Conservation (phyloP, 2,329 filamentous ascomycete genomes). For the Aspergillus hiratsukae region DNA sequence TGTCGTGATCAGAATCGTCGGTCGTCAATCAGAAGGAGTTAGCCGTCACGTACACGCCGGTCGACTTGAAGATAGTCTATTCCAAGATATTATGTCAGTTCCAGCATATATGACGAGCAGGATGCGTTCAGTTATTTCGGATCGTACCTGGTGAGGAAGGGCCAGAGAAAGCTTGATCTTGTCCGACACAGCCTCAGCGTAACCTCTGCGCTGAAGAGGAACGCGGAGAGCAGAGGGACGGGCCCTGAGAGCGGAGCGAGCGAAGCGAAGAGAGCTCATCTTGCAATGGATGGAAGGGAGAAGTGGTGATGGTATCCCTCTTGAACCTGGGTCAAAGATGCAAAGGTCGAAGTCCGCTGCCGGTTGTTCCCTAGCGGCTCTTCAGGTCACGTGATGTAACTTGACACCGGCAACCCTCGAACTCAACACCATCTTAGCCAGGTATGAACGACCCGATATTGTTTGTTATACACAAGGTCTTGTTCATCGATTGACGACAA, state of each 20-base stretch:
- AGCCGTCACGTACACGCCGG: slow-evolving; percentile 59
- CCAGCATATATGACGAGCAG: background rate
- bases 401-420: background rate
- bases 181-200: slow-evolving; percentile 82
- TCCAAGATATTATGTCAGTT: slow-evolving; percentile 21
- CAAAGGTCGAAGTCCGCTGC: slow-evolving; percentile 37
- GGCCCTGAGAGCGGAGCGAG: slow-evolving; percentile 81
- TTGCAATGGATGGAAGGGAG: slow-evolving; percentile 32
- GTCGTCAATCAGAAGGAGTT: background rate
- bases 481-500: background rate
- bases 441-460: background rate
- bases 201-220: slow-evolving; percentile 79
- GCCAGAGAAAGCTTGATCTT: slow-evolving; percentile 98
- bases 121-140: slow-evolving; percentile 13
- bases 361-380: slow-evolving; percentile 37
- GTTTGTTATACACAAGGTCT: background rate
- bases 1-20: slow-evolving; percentile 1
- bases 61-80: slow-evolving; percentile 65
- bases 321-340: slow-evolving; percentile 31
- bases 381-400: slow-evolving; percentile 24
- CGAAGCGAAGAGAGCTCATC: slow-evolving; percentile 94
- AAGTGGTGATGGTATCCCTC: slow-evolving; percentile 32
- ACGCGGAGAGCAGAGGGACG: slow-evolving; percentile 72
- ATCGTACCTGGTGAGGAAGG: slow-evolving; percentile 93
- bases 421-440: background rate